Evolutionary conservation across 345 rosid genomes (phyloP).

Genomic region (Melaleuca quinquenervia): DNA sequence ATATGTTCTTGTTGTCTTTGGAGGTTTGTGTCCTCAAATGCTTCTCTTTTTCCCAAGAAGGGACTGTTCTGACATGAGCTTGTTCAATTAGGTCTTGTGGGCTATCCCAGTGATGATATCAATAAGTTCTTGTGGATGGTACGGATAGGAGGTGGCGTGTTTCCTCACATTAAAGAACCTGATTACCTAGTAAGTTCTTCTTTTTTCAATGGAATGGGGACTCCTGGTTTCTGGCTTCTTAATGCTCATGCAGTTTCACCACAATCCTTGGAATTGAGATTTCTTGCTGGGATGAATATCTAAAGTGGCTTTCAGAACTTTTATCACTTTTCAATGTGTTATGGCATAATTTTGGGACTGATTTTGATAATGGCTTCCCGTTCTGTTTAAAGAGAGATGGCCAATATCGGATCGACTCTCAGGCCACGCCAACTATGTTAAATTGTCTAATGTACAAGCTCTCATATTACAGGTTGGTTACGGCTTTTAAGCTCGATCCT

Average conservation of each 20-base stretch:
- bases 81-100: constrained; percentile 65
- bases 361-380: background rate
- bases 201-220: background rate
- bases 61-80: constrained; percentile 15
- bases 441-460: constrained; percentile 97
- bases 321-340: background rate
- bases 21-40: constrained; percentile 48
- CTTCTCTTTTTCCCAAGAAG: background rate
- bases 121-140: constrained; percentile 99
- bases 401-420: constrained; percentile 83
- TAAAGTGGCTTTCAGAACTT: background rate
- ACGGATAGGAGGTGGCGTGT: constrained; percentile 97
- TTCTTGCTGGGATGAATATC: background rate
- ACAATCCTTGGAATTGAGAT: background rate
- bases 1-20: constrained; percentile 96
- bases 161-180: constrained; percentile 96
- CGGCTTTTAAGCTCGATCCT: background rate
- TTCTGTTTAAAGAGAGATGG: constrained; percentile 69
- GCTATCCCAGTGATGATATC: constrained; percentile 98
- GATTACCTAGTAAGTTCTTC: constrained; percentile 63
- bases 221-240: background rate
- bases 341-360: background rate
- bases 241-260: background rate
- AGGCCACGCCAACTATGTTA: constrained; percentile 95
- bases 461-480: constrained; percentile 78